phyloP scores from a whole-genome alignment of 2,329 filamentous ascomycete genomes.

The Nannizziopsis arthrosporioides region DNA sequence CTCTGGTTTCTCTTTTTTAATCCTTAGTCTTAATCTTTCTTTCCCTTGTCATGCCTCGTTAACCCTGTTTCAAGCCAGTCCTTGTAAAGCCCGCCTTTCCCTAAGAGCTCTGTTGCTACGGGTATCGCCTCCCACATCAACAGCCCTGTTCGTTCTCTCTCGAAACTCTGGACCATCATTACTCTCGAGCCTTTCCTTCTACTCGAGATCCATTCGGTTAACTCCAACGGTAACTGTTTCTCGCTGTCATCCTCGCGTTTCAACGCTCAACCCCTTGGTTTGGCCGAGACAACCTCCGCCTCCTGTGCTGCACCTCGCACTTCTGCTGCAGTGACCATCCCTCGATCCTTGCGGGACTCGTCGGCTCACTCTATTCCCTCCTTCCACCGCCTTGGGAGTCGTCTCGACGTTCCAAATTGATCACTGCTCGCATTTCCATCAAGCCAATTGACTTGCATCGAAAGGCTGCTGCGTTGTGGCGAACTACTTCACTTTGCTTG shows the following conservation, averaged over 20 bases:
- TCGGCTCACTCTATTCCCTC: slow-evolving; percentile 7
- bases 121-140: background rate
- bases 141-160: slow-evolving; percentile 8
- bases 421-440: no score
- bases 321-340: background rate
- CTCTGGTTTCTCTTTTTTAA: background rate
- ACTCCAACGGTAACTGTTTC: slow-evolving; percentile 1
- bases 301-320: background rate
- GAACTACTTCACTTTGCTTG: no score
- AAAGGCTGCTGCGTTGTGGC: slow-evolving; percentile 3
- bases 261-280: background rate
- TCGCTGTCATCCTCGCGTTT: background rate
- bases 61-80: slow-evolving; percentile 3
- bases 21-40: slow-evolving; percentile 1
- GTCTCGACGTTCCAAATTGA: no score
- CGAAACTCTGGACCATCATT: background rate
- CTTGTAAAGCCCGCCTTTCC: slow-evolving; percentile 1
- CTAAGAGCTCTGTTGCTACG: slow-evolving; percentile 6
- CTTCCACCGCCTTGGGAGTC: background rate
- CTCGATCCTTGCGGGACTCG: slow-evolving; percentile 5
- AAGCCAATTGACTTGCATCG: no score
- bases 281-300: background rate
- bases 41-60: background rate
- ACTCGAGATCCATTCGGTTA: background rate
- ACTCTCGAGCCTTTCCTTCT: background rate